Evolutionary conservation across 2,329 filamentous ascomycete species (phyloP).

Genomic region (Hymenoscyphus repandus): DNA sequence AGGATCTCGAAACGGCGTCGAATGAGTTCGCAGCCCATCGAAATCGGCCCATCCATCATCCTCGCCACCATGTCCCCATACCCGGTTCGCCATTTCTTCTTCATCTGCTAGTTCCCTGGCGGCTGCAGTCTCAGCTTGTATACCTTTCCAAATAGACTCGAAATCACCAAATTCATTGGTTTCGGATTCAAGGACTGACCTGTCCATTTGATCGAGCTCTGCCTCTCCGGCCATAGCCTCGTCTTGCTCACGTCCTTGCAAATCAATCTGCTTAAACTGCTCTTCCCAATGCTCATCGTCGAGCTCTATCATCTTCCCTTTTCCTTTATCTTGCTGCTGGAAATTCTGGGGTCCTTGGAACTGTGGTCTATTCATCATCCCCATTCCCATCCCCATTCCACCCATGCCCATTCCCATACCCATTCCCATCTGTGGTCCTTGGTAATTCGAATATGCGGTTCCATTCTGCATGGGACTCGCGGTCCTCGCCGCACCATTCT

Average conservation of each 20-base stretch:
- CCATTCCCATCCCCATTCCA: slow-evolving; percentile 39
- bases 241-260: slow-evolving; percentile 47
- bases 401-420: slow-evolving; percentile 15
- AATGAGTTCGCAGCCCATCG: slow-evolving; percentile 62
- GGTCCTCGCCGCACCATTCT: slow-evolving; percentile 48
- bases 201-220: slow-evolving; percentile 86
- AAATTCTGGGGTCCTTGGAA: slow-evolving; percentile 38
- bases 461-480: slow-evolving; percentile 53
- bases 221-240: slow-evolving; percentile 35
- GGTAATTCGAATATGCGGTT: slow-evolving; percentile 51
- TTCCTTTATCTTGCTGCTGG: slow-evolving; percentile 57
- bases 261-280: slow-evolving; percentile 85
- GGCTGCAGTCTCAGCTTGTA: slow-evolving; percentile 69
- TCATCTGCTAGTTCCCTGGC: slow-evolving; percentile 64
- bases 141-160: slow-evolving; percentile 82
- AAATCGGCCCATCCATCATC: slow-evolving; percentile 76
- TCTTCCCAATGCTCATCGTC: slow-evolving; percentile 95
- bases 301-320: slow-evolving; percentile 89
- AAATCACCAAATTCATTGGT: slow-evolving; percentile 79
- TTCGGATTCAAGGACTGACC: slow-evolving; percentile 68
- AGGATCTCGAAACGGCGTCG: slow-evolving; percentile 62
- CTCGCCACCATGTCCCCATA: slow-evolving; percentile 60
- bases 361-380: slow-evolving; percentile 39
- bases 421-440: slow-evolving; percentile 40
- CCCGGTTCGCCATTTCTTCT: slow-evolving; percentile 48